Conservation (phyloP, 768 basidiomycete species). For the Tephrocybe sp. region DNA sequence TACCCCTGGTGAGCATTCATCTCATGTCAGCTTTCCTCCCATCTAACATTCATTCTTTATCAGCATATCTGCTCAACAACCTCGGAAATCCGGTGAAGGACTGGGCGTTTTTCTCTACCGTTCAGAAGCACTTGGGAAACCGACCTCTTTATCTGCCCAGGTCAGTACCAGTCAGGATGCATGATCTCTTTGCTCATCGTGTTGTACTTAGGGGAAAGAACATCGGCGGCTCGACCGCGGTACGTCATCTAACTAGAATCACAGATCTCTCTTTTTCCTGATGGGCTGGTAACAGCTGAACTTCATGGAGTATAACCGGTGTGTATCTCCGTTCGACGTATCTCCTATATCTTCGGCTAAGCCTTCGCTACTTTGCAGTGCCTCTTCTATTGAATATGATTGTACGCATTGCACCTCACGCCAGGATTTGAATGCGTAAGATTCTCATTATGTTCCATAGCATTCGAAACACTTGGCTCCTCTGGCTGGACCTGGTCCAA, state of each 20-base stretch:
- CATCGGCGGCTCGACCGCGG: slow-evolving; percentile 1
- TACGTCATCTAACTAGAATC: background rate
- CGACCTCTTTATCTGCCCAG: background rate
- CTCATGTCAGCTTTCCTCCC: background rate
- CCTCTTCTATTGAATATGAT: background rate
- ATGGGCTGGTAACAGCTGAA: background rate
- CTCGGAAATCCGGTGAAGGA: background rate
- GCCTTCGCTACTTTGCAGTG: no score
- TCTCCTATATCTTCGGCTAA: no score
- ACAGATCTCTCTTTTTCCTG: background rate
- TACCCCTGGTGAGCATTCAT: background rate
- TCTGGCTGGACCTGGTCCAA: slow-evolving; percentile 1
- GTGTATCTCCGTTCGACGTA: background rate
- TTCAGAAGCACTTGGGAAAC: background rate
- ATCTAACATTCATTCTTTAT: background rate
- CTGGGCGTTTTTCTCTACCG: background rate
- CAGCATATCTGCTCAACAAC: background rate
- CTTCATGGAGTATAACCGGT: slow-evolving; percentile 1
- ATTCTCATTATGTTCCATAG: background rate
- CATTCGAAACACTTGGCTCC: background rate
- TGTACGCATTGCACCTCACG: background rate
- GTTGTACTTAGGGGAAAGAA: background rate
- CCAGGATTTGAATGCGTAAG: no score
- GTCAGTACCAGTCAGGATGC: background rate
- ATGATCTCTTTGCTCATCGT: background rate